Conservation (phyloP, 768 basidiomycete genomes). For the Hydnum rufescens region DNA sequence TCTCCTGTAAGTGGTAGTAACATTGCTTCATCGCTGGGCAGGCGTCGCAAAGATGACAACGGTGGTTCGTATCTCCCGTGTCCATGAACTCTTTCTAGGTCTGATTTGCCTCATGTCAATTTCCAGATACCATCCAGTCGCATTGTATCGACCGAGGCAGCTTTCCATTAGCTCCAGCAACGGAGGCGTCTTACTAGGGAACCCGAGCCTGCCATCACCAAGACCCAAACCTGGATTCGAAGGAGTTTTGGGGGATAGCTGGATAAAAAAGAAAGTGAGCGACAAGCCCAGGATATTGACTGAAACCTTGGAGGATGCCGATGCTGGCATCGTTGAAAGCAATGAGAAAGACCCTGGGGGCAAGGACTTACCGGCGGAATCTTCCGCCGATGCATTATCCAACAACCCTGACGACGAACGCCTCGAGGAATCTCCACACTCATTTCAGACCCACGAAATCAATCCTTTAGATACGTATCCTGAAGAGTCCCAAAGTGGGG, state of each 20-base stretch:
- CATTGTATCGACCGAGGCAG: constrained; percentile 8
- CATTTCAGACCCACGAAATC: too few species aligned
- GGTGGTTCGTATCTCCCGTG: constrained; percentile 1
- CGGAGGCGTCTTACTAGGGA: constrained; percentile 1
- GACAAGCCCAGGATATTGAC: too few species aligned
- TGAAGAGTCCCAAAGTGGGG: too few species aligned
- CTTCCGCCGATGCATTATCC: neutral
- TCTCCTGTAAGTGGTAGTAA: neutral
- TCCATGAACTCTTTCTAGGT: neutral
- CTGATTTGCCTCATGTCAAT: neutral
- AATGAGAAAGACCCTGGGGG: too few species aligned
- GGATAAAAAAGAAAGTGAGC: constrained; percentile 1
- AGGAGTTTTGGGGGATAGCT: constrained; percentile 9
- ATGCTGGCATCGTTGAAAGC: too few species aligned
- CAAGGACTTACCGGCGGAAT: too few species aligned
- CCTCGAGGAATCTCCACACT: too few species aligned
- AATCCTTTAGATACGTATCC: too few species aligned
- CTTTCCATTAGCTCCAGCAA: constrained; percentile 3
- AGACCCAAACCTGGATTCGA: constrained; percentile 5
- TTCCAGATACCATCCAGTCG: neutral
- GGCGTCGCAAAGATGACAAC: neutral
- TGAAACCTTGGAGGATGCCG: too few species aligned
- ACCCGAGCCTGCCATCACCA: neutral
- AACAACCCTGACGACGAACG: neutral
- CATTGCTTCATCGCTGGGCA: neutral